Base-by-base conservation (phyloP, 2,329 filamentous ascomycete species). In the Clarireedia sp. region DNA sequence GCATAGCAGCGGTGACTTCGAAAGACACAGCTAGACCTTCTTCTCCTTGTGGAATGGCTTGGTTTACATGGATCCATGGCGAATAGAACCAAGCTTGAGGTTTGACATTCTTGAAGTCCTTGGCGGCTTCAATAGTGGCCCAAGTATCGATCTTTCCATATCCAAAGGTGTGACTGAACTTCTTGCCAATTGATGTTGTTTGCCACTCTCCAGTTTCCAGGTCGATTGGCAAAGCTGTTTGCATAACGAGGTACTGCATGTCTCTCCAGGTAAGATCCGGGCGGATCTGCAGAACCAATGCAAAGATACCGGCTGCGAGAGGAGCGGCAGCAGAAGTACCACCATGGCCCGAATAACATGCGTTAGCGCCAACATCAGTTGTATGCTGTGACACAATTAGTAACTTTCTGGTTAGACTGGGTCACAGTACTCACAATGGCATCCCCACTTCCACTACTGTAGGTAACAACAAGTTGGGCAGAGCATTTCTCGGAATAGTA, bases 401-500 rank as follows among this genome's bases (percentile, higher is more conserved):
- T 51, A 12, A 44, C 29, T 44, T 17, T 3, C 17, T 26, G 8
- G 40, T 41, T 16, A 2, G n/a, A 12, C 7, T 37, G 16, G 3
- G 17, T 29, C 10, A 19, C 51, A 36, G 17, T 17, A 72, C 79
- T 71, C 70, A 82, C 80, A 66, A 99, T 99, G 12, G 88, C 82
- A 72, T 96, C 90, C 48, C 83, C 83, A 61, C 83, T 84, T 56
- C 94, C 94, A 71, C 90, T 96, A 68, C 91, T 96, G 71, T 97
- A 99, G 0, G 94, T 95, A 9, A 99, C 94, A 2, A 96, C 91
- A 47, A 99, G 77, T 69, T 96, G 89, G 21, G 94, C 94, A 3
- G 92, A 96, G 74, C 94, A 99, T 60, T 89, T 86, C 71, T 99
- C 94, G 0, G 92, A 96, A 71, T 99, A 99, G 70, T 92, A 94